phyloP scores from a whole-genome alignment of 257 asterid genomes.

The Penstemon newberryi region DNA sequence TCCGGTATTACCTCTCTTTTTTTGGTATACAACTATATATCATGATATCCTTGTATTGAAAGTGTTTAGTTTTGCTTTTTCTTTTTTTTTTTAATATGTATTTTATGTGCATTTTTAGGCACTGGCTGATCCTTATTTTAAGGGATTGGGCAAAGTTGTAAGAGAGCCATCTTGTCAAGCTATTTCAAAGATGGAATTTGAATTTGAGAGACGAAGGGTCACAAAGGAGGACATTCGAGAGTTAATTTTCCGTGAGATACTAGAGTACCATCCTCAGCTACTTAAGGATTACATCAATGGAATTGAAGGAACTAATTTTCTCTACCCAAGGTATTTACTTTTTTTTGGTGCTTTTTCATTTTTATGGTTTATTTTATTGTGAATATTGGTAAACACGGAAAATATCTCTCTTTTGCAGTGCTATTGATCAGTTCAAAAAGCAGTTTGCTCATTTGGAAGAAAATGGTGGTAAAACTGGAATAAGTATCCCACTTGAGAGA shows the following conservation, averaged over 20 bases:
- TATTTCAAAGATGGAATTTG: slow-evolving; percentile 91
- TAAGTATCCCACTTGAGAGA: slow-evolving; percentile 73
- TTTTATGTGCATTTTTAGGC: slow-evolving; percentile 44
- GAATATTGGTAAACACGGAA: neutral
- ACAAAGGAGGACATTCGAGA: slow-evolving; percentile 89
- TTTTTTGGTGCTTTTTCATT: neutral
- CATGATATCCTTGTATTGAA: too few relatives aligned
- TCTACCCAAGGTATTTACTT: slow-evolving; percentile 77
- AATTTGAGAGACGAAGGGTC: slow-evolving; percentile 77
- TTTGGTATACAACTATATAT: too few relatives aligned
- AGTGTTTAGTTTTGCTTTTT: too few relatives aligned
- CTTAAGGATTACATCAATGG: slow-evolving; percentile 82
- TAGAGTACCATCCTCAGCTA: slow-evolving; percentile 91
- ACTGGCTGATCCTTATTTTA: slow-evolving; percentile 86
- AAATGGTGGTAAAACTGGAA: slow-evolving; percentile 64
- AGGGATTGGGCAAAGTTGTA: slow-evolving; percentile 82
- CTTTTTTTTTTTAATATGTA: neutral
- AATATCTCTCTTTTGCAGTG: slow-evolving; percentile 44
- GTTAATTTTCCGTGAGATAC: slow-evolving; percentile 74
- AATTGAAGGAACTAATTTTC: slow-evolving; percentile 66
- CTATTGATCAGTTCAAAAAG: slow-evolving; percentile 75
- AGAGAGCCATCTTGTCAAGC: slow-evolving; percentile 92
- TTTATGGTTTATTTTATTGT: neutral
- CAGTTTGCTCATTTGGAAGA: slow-evolving; percentile 90
- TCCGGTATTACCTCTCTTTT: too few relatives aligned